Evolutionary conservation across 805 yeast genomes (phyloP), one percentile per base, ranked within the genome.

Genomic region (Saturnispora kantuleensis): DNA sequence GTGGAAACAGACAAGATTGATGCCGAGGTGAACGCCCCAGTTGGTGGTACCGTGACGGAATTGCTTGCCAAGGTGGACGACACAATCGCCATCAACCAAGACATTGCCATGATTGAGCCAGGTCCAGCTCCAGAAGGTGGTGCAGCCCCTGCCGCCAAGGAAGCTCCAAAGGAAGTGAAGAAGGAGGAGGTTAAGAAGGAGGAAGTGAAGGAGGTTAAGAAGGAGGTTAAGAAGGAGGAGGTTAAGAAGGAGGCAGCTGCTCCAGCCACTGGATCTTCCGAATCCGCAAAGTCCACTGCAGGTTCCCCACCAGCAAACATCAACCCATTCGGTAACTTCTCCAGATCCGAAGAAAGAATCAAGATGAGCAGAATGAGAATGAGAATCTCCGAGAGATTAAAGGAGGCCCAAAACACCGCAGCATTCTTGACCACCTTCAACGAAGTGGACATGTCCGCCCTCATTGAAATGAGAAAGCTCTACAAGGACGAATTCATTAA

Each of bases 301-400:
- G 58, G 60, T 44, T 56, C 68, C 37, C 54, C 65, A 38, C 65
- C 68, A 37, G 49, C 44, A 37, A 33, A 35, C 12, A 45, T 44
- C 30, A 48, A 46, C 36, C 59, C 74, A 30, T 58, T 66, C 37
- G 69, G 73, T 35, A 56, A 74, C 31, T 86, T 85, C 61, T 74
- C 93, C 47, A 84, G 98, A 73, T 67, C 70, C 50, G 97, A 93
- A 71, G 84, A 81, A 63, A 79, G 88, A 65, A 94, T 93, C 52
- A 90, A 90, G 76, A 90, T 90, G 97, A 93, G 89, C 81, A 85
- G 98, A 74, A 93, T 90, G 97, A 84, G 98, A 72, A 69, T 86
- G 70, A 86, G 98, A 76, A 93, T 93, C 55, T 96, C 98, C 49
- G 97, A 90, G 74, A 86, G 98, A 71, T 83, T 90, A 64, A 90